Conservation (phyloP, 495 filamentous ascomycete genomes). For the Astrothelium subdiscretum region DNA sequence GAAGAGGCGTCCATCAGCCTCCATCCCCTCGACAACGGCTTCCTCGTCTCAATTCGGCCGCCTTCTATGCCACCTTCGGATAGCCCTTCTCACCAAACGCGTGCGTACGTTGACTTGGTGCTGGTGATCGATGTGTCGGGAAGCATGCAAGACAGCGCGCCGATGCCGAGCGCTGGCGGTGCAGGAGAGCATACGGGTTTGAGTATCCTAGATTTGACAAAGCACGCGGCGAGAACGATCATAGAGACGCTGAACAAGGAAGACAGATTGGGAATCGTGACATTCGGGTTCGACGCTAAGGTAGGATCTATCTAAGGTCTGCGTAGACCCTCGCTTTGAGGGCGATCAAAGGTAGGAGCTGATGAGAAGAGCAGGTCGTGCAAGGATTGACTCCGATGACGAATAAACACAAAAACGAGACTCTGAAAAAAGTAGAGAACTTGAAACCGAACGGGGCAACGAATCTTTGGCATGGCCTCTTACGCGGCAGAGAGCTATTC, state of each 20-base stretch:
- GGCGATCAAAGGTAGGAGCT: background rate
- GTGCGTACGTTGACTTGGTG: constrained; percentile 1
- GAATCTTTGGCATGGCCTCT: constrained; percentile 4
- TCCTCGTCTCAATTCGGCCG: constrained; percentile 1
- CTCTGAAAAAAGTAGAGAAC: background rate
- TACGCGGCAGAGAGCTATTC: background rate
- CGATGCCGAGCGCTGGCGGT: background rate
- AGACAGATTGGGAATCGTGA: constrained; percentile 4
- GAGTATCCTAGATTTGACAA: constrained; percentile 2
- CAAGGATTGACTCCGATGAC: constrained; percentile 2
- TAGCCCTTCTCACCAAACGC: background rate
- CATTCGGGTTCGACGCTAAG: background rate
- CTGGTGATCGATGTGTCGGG: constrained; percentile 6
- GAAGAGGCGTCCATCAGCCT: background rate
- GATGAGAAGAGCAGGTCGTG: background rate
- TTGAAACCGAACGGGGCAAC: background rate
- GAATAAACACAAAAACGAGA: background rate
- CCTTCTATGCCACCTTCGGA: background rate
- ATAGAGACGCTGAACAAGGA: constrained; percentile 1
- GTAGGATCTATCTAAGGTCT: background rate
- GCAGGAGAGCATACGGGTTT: constrained; percentile 2
- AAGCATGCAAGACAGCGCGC: background rate
- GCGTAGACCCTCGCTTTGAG: background rate
- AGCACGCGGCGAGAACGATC: constrained; percentile 4
- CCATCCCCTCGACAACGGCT: background rate